These are phyloP conservation scores for Typha latifolia DNA, from an alignment of 176 grass and related monocot genomes.

Conservation along the genomic window DNA sequence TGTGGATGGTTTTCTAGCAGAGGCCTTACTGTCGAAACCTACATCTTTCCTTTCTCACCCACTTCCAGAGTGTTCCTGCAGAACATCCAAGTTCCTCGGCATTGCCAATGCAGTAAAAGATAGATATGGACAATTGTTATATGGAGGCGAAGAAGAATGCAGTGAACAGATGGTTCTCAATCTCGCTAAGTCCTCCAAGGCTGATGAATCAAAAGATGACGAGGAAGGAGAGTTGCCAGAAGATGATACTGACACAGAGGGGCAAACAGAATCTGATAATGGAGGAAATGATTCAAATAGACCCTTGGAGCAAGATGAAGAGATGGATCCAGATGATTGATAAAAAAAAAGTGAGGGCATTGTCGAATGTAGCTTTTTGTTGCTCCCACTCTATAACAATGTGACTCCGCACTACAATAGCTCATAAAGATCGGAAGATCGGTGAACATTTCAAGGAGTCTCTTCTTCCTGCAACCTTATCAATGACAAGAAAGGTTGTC, in stretches of 20 bases:
- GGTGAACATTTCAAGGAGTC: slow-evolving; percentile 3
- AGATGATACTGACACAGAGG: slow-evolving; percentile 38
- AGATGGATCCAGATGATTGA: slow-evolving; percentile 97
- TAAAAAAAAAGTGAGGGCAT: slow-evolving; percentile 7
- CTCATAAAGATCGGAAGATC: slow-evolving; percentile 6
- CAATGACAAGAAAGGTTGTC: slow-evolving; percentile 6
- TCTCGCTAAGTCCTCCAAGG: slow-evolving; percentile 22
- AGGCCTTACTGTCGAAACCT: slow-evolving; percentile 52
- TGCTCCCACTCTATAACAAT: slow-evolving; percentile 12
- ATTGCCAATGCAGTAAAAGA: slow-evolving; percentile 23
- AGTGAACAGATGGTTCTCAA: slow-evolving; percentile 55
- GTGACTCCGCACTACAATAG: slow-evolving; percentile 7
- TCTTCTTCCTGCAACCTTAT: not conserved
- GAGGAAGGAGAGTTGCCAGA: slow-evolving; percentile 58
- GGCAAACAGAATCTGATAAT: slow-evolving; percentile 50
- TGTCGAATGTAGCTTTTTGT: slow-evolving; percentile 14
- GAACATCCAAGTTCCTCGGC: slow-evolving; percentile 25
- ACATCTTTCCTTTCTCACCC: slow-evolving; percentile 75
- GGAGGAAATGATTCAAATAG: slow-evolving; percentile 31
- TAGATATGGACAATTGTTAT: slow-evolving; percentile 12
- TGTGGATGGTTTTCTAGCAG: slow-evolving; percentile 36
- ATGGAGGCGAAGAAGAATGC: slow-evolving; percentile 59
- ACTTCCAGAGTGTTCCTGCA: slow-evolving; percentile 70
- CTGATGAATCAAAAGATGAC: slow-evolving; percentile 46
- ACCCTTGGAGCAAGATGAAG: slow-evolving; percentile 68